Conservation (phyloP, 2,329 filamentous ascomycete species). For the Aspergillus vadensis region DNA sequence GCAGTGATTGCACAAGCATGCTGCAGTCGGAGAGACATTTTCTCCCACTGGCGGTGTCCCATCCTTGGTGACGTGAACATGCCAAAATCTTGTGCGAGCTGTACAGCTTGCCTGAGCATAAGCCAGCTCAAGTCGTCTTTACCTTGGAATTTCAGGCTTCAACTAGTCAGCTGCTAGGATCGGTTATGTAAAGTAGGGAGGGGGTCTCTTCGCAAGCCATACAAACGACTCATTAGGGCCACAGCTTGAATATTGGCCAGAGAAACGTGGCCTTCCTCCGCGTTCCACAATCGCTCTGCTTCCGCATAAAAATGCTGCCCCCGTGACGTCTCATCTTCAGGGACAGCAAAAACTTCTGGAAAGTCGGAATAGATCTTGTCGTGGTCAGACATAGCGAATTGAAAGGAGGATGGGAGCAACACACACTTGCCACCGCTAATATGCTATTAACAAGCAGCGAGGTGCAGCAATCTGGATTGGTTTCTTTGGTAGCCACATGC, state of each 20-base stretch:
- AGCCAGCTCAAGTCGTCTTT: slow-evolving; percentile 32
- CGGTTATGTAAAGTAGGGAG: background rate
- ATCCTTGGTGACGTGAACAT: slow-evolving; percentile 26
- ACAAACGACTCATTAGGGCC: slow-evolving; percentile 36
- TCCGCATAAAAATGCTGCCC: slow-evolving; percentile 39
- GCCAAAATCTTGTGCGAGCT: slow-evolving; percentile 35
- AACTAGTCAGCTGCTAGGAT: slow-evolving; percentile 19
- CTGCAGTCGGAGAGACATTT: slow-evolving; percentile 22
- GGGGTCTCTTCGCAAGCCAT: slow-evolving; percentile 17
- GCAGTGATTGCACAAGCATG: slow-evolving; percentile 29
- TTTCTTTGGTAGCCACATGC: slow-evolving; percentile 33
- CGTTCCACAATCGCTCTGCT: slow-evolving; percentile 39
- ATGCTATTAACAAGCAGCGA: slow-evolving; percentile 85
- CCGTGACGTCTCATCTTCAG: slow-evolving; percentile 31
- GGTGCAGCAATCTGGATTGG: slow-evolving; percentile 72
- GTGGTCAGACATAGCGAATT: slow-evolving; percentile 9
- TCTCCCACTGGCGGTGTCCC: slow-evolving; percentile 11
- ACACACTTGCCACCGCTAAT: slow-evolving; percentile 58
- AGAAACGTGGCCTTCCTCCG: slow-evolving; percentile 36
- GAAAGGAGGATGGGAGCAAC: slow-evolving; percentile 12
- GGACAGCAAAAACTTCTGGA: slow-evolving; percentile 31
- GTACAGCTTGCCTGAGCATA: slow-evolving; percentile 35
- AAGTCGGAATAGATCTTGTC: slow-evolving; percentile 41
- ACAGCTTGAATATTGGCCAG: slow-evolving; percentile 42
- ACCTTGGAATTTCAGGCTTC: slow-evolving; percentile 33